A percentile compares a stretch with the other conserved stretches of the same genome.
These are phyloP conservation scores for Noccaea bulbosa DNA, from an alignment of 345 rosid genomes.

Conservation along the genomic window DNA sequence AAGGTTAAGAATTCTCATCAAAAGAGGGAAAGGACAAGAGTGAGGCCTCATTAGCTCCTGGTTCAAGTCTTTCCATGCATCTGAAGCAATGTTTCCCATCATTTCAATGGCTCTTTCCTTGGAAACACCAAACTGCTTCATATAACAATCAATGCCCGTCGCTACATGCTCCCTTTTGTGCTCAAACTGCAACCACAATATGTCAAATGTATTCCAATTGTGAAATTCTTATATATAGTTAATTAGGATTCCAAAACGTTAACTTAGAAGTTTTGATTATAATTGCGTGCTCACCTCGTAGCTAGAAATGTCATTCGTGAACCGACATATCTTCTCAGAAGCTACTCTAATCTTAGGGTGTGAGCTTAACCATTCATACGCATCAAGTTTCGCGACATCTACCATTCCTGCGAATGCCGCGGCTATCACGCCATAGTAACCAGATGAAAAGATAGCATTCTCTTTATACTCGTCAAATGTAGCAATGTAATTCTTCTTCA, in stretches of 20 bases:
- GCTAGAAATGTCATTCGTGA: constrained; percentile 26
- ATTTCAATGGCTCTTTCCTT: constrained; percentile 19
- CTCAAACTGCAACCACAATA: constrained; percentile 19
- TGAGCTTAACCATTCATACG: constrained; percentile 32
- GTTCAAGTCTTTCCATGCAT: constrained; percentile 43
- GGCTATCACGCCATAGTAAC: constrained; percentile 2
- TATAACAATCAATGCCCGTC: constrained; percentile 35
- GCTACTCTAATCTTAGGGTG: constrained; percentile 36
- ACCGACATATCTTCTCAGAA: constrained; percentile 8
- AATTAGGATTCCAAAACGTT: no score
- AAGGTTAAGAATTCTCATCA: constrained; percentile 22
- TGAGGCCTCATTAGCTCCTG: constrained; percentile 35
- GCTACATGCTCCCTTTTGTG: constrained; percentile 34
- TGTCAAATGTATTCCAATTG: not conserved
- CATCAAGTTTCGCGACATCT: constrained; percentile 28
- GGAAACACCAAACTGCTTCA: constrained; percentile 34
- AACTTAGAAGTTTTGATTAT: no score
- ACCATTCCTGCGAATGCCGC: constrained; percentile 18
- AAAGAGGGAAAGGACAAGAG: constrained; percentile 11
- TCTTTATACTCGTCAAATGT: constrained; percentile 38
- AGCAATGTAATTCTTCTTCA: constrained; percentile 21
- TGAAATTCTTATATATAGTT: no score
- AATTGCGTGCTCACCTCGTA: constrained; percentile 20
- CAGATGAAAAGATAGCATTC: not conserved
- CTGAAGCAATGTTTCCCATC: not conserved